phyloP scores from a whole-genome alignment of 1,139 yeast genomes.

The Magnusiomyces tetraspermus region DNA sequence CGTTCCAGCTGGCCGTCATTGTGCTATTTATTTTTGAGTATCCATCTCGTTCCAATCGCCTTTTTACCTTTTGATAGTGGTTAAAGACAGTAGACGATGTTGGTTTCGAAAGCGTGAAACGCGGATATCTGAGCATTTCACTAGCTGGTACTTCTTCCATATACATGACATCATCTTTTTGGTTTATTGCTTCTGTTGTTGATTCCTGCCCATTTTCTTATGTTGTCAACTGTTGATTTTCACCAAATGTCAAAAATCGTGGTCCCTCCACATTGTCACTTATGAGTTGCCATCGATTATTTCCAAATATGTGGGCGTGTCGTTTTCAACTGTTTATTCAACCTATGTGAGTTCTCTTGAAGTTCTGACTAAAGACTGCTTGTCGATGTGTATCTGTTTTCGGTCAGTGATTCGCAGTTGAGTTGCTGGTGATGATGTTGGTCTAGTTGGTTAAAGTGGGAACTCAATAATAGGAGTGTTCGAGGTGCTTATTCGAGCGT shows the following conservation, averaged over 20 bases:
- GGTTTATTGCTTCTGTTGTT: not conserved
- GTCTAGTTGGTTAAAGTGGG: not conserved
- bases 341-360: not conserved
- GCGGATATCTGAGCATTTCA: not conserved
- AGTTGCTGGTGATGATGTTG: not conserved
- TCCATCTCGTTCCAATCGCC: conserved; percentile 5
- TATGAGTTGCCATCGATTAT: not conserved
- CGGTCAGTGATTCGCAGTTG: not conserved
- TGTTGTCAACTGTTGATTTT: not conserved
- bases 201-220: not conserved
- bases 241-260: too few relatives aligned
- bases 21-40: conserved; percentile 8
- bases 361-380: not conserved
- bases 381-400: not conserved
- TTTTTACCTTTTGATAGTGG: not conserved
- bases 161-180: not conserved
- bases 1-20: conserved; percentile 8
- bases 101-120: not conserved
- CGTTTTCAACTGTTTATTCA: too few relatives aligned
- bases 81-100: not conserved
- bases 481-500: not conserved
- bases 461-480: not conserved
- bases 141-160: not conserved
- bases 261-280: too few relatives aligned
- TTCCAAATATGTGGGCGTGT: too few relatives aligned